phyloP scores from a whole-genome alignment of 1,284 basidiomycete genomes.

The Uromyces viciae-fabae region DNA sequence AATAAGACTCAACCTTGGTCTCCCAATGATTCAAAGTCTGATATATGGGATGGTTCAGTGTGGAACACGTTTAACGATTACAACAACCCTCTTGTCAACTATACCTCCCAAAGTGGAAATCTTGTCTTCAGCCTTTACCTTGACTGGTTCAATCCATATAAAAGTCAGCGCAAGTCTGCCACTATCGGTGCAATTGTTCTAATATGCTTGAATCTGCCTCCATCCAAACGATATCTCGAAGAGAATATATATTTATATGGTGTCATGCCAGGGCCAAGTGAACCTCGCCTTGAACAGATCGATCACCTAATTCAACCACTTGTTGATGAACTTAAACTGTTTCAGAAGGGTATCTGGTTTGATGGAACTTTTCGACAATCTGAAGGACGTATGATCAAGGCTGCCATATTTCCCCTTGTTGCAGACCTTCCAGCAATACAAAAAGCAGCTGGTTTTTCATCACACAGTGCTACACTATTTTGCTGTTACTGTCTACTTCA shows the following conservation, averaged over 20 bases:
- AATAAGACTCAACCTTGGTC: not conserved
- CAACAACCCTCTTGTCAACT: not conserved
- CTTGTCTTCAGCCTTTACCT: slow-evolving; percentile 20
- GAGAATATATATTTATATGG: slow-evolving; percentile 13
- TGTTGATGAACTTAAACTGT: not conserved
- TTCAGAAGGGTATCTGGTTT: slow-evolving; percentile 29
- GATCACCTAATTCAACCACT: not conserved
- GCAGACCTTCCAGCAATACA: slow-evolving; percentile 45
- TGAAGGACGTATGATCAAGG: not conserved
- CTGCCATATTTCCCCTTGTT: slow-evolving; percentile 41
- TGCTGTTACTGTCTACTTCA: slow-evolving; percentile 28
- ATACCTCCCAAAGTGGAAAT: slow-evolving; percentile 17
- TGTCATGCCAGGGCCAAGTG: slow-evolving; percentile 4
- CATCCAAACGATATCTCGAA: not conserved
- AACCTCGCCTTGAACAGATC: slow-evolving; percentile 1
- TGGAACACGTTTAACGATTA: not conserved
- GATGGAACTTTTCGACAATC: not conserved
- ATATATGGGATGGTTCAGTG: not conserved
- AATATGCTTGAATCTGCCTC: slow-evolving; percentile 17
- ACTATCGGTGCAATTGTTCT: slow-evolving; percentile 4
- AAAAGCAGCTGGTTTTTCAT: slow-evolving; percentile 23
- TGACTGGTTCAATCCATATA: slow-evolving; percentile 28
- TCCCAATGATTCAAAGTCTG: not conserved
- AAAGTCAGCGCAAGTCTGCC: not conserved
- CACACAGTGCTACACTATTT: not conserved